A percentile compares a stretch with the other conserved stretches of the same genome.
phyloP scores from a whole-genome alignment of 345 rosid genomes.

The Corymbia maculata region DNA sequence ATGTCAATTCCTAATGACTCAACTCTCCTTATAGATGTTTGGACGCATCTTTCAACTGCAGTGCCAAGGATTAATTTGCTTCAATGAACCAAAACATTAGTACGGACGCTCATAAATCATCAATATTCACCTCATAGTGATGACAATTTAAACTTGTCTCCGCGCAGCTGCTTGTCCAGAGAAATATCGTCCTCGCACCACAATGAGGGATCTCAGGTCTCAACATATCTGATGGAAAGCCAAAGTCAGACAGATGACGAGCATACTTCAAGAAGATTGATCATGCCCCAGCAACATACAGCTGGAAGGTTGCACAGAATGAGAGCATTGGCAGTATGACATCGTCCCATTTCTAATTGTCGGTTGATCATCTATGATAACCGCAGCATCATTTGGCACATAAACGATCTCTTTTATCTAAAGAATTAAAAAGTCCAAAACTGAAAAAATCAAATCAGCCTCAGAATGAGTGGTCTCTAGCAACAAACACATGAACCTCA shows the following conservation, averaged over 20 bases:
- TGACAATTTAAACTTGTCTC: too few relatives aligned
- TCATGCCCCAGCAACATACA: background rate
- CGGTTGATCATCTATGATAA: background rate
- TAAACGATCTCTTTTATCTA: constrained; percentile 29
- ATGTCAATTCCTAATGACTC: too few relatives aligned
- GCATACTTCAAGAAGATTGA: background rate
- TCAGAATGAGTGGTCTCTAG: constrained; percentile 40
- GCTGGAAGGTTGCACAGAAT: background rate
- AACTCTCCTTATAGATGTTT: too few relatives aligned
- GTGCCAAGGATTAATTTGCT: too few relatives aligned
- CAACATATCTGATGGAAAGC: background rate
- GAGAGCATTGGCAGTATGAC: background rate
- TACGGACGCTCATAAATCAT: too few relatives aligned
- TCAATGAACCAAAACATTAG: too few relatives aligned
- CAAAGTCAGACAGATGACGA: background rate
- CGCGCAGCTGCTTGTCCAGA: too few relatives aligned
- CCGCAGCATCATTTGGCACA: background rate
- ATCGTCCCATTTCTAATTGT: background rate
- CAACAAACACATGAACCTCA: constrained; percentile 39
- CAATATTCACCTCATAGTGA: too few relatives aligned
- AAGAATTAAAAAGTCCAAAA: constrained; percentile 32
- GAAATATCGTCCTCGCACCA: background rate
- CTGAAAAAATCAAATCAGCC: constrained; percentile 23
- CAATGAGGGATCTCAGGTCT: background rate
- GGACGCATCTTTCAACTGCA: too few relatives aligned